phyloP scores from a whole-genome alignment of 1,139 yeast genomes.

The Martiniozyma asiatica region DNA sequence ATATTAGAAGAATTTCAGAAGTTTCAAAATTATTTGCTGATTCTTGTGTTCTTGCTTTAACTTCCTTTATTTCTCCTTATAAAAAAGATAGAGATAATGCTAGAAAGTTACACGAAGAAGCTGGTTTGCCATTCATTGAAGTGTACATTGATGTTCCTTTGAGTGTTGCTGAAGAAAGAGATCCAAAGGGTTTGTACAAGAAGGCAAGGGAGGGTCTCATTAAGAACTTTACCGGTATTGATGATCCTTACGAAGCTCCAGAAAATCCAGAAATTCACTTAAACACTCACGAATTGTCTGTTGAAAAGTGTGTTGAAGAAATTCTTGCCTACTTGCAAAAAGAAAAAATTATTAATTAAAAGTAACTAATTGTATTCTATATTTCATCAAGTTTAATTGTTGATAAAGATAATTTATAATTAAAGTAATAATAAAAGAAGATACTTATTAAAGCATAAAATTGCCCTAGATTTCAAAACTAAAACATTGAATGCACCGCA shows the following conservation, averaged over 20 bases:
- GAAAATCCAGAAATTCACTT: slow-evolving; percentile 72
- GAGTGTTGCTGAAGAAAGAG: slow-evolving; percentile 89
- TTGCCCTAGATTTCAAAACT: too few relatives aligned
- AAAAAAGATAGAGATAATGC: slow-evolving; percentile 74
- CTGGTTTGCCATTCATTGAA: slow-evolving; percentile 73
- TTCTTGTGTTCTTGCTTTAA: slow-evolving; percentile 70
- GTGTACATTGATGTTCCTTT: slow-evolving; percentile 88
- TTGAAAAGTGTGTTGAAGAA: slow-evolving; percentile 71
- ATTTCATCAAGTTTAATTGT: too few relatives aligned
- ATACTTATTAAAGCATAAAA: too few relatives aligned
- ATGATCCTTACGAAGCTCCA: slow-evolving; percentile 95
- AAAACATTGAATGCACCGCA: too few relatives aligned
- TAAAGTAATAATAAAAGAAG: too few relatives aligned
- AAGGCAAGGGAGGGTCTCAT: slow-evolving; percentile 93
- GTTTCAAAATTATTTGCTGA: slow-evolving; percentile 90
- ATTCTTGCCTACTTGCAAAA: slow-evolving; percentile 52
- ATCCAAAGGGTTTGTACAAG: slow-evolving; percentile 92
- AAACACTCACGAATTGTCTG: slow-evolving; percentile 54
- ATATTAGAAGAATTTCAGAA: slow-evolving; percentile 87
- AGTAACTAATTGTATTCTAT: too few relatives aligned
- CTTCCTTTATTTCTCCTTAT: slow-evolving; percentile 90
- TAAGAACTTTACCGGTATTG: slow-evolving; percentile 89
- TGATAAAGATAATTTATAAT: too few relatives aligned
- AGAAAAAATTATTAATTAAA: slow-evolving; percentile 10
- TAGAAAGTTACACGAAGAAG: slow-evolving; percentile 67